phyloP scores from a whole-genome alignment of 345 rosid genomes.

The Boechera retrofracta region DNA sequence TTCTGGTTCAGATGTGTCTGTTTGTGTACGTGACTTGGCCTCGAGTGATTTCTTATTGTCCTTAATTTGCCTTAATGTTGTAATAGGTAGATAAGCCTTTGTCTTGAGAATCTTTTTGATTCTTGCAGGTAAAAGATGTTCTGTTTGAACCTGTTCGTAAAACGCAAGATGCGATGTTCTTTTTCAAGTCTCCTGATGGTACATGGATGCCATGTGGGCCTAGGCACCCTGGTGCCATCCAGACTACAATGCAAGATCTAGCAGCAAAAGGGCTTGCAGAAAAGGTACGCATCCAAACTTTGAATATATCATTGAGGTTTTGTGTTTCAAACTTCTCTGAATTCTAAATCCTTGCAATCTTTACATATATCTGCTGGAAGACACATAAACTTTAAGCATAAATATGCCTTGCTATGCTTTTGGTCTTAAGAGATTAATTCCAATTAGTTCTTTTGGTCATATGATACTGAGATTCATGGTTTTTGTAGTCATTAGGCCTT shows the following conservation, averaged over 20 bases:
- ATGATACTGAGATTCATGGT: slow-evolving; percentile 4
- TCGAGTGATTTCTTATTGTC: background rate
- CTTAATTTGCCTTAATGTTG: background rate
- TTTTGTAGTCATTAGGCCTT: slow-evolving; percentile 1
- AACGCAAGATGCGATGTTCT: slow-evolving; percentile 91
- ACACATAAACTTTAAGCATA: background rate
- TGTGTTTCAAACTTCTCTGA: background rate
- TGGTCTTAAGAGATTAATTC: background rate
- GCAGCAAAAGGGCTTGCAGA: slow-evolving; percentile 75
- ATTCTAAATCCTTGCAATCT: background rate
- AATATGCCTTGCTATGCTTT: background rate
- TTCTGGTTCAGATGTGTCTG: slow-evolving; percentile 94
- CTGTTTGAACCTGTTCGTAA: slow-evolving; percentile 95
- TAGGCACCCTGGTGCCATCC: slow-evolving; percentile 76
- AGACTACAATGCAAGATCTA: slow-evolving; percentile 80
- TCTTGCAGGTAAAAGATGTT: slow-evolving; percentile 83
- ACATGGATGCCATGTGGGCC: slow-evolving; percentile 94
- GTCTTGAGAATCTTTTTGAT: slow-evolving; percentile 4
- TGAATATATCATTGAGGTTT: background rate
- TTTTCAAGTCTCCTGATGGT: slow-evolving; percentile 60
- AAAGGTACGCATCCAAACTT: slow-evolving; percentile 53
- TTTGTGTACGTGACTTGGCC: slow-evolving; percentile 70
- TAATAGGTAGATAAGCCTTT: background rate
- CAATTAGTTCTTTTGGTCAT: background rate
- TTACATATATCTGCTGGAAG: background rate